Percentiles rank a stretch among this genome's conserved stretches.
phyloP scores from a whole-genome alignment of 163 green algal genomes.

The Chlorella variabilis region DNA sequence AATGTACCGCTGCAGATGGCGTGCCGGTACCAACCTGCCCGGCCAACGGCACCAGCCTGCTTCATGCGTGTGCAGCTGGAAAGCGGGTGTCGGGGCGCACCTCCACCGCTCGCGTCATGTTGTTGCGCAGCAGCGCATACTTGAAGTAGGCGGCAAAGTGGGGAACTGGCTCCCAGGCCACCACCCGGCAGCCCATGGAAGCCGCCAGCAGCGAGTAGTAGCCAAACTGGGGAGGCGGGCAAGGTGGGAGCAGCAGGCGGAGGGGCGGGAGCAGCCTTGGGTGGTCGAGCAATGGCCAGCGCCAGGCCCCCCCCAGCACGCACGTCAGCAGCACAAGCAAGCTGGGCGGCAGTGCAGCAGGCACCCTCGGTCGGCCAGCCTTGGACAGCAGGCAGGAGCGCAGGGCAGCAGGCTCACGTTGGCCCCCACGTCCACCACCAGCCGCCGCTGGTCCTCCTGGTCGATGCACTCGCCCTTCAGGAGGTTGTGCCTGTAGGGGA shows the following conservation, averaged over 20 bases:
- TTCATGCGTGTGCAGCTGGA: no score
- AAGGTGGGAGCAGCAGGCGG: not conserved
- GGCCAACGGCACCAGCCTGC: constrained; percentile 9
- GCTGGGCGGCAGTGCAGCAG: not conserved
- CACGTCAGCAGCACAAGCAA: constrained; percentile 1
- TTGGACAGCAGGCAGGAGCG: no score
- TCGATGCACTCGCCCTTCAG: constrained; percentile 43
- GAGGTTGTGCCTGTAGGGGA: not conserved
- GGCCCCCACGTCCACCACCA: constrained; percentile 82
- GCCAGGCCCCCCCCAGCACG: not conserved
- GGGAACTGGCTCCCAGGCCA: constrained; percentile 85
- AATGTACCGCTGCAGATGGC: no score
- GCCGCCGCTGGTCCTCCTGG: not conserved
- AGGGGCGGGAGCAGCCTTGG: no score
- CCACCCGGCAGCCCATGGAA: constrained; percentile 76
- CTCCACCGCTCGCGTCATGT: constrained; percentile 57
- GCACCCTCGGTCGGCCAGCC: not conserved
- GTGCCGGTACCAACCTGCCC: no score
- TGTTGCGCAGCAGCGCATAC: constrained; percentile 75
- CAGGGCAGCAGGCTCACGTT: no score
- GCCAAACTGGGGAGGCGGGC: no score
- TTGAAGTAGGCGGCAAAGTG: constrained; percentile 74
- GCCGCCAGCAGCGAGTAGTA: constrained; percentile 71
- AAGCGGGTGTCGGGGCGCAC: no score
- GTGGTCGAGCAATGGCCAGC: no score